Evolutionary conservation across 768 basidiomycete species (phyloP).

Genomic region (Boletales sp.): DNA sequence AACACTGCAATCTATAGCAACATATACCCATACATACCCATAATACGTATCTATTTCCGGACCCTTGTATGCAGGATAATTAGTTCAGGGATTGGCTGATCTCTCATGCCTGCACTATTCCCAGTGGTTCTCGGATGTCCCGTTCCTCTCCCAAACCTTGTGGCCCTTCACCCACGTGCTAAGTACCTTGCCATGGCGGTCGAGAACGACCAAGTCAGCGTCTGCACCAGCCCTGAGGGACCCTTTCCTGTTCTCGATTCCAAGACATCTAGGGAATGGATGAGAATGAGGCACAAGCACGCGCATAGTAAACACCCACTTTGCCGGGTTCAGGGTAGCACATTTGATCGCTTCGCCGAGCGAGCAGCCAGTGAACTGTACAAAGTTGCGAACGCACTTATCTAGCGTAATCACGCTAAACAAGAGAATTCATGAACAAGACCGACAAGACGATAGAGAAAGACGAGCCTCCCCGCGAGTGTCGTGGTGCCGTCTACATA

Average conservation of each 20-base stretch:
- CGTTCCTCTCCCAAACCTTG: slow-evolving; percentile 56
- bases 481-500: slow-evolving; percentile 84
- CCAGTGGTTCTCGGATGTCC: background rate
- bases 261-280: slow-evolving; percentile 53
- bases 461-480: slow-evolving; percentile 75
- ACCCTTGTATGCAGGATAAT: background rate
- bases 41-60: background rate
- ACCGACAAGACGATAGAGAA: background rate
- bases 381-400: slow-evolving; percentile 83
- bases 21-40: no score
- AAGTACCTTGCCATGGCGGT: slow-evolving; percentile 59
- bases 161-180: slow-evolving; percentile 77
- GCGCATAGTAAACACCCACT: slow-evolving; percentile 36
- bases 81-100: no score
- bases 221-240: slow-evolving; percentile 79
- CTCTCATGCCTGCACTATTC: no score
- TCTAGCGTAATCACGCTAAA: slow-evolving; percentile 75
- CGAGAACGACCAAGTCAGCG: slow-evolving; percentile 79
- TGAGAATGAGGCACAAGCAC: background rate
- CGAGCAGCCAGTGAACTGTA: slow-evolving; percentile 78
- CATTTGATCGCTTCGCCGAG: slow-evolving; percentile 82
- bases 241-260: slow-evolving; percentile 77
- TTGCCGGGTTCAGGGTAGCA: slow-evolving; percentile 83
- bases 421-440: background rate
- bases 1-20: no score